Base-by-base conservation (phyloP, 2,329 filamentous ascomycete genomes). In the Madurella fahalii region DNA sequence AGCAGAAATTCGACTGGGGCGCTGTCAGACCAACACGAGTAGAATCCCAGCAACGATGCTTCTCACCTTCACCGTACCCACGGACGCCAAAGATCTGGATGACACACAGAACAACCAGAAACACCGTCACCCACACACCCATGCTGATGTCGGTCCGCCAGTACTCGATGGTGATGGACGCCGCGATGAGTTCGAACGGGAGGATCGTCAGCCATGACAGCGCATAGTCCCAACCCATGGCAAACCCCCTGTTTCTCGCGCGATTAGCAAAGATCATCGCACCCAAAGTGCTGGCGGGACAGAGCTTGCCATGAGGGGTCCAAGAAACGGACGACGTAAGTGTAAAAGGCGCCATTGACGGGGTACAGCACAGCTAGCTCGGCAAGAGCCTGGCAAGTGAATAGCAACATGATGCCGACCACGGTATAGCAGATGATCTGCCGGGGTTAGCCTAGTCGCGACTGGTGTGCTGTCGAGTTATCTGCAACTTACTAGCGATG, bases 1-100 rank as follows among this genome's bases (percentile, higher is more conserved):
- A 92, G 84, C 78, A 84, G 88, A 70, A 91, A 89, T 67, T 93
- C 89, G 30, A 59, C 54, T 85, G 65, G 80, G 31, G 7, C 31
- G 7, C 31, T 34, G 31, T 34, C 12, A 34, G 31, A 34, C 31
- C 31, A n/a, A 12, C 31, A 7, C 31, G 31, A 34, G 7, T 12
- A 7, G 7, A 12, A 7, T 12, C 7, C 7, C 81, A 8, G n/a
- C 13, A 16, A 18, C 15, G 37, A 9, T 20, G 18, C 7, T 25
- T 7, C 56, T 85, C 82, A 58, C 83, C 78, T 70, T 79, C 80
- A 56, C 73, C 79, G 53, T 80, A 82, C n/a, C 78, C 77, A n/a
- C 74, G 69, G 11, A 84, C 77, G 20, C 80, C 79, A 56, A 82
- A 81, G 52, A 83, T 55, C 64, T 82, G 77, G 61, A 82, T 81